A percentile compares a stretch with the other conserved stretches of the same genome.
Evolutionary conservation across 2,329 filamentous ascomycete genomes (phyloP).

Genomic region (Xylariaceae sp.): DNA sequence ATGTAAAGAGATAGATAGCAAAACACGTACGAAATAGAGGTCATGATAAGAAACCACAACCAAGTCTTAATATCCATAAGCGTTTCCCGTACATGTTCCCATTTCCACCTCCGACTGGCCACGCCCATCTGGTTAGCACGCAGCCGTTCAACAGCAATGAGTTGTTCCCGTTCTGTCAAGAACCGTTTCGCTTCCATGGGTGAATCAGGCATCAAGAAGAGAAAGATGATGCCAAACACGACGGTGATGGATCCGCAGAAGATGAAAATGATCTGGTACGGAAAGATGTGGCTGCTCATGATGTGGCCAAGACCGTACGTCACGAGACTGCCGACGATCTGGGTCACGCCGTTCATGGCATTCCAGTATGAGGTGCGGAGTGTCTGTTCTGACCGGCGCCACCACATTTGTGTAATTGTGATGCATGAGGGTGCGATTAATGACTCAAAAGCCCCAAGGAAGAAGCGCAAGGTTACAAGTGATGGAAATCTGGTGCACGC

Average conservation of each 20-base stretch:
- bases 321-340: constrained; percentile 52
- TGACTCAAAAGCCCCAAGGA: constrained; percentile 46
- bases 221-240: constrained; percentile 46
- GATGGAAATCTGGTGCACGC: constrained; percentile 45
- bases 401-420: constrained; percentile 54
- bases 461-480: constrained; percentile 41
- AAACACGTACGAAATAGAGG: constrained; percentile 57
- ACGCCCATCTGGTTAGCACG: constrained; percentile 73
- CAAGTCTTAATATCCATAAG: constrained; percentile 44
- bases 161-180: constrained; percentile 61
- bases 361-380: constrained; percentile 49
- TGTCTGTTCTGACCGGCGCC: constrained; percentile 48
- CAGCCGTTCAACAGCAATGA: constrained; percentile 67
- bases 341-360: constrained; percentile 52
- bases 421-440: constrained; percentile 49
- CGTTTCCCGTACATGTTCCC: constrained; percentile 56
- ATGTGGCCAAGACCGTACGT: constrained; percentile 51
- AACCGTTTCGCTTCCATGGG: constrained; percentile 56
- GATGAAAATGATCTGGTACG: constrained; percentile 52
- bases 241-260: constrained; percentile 50
- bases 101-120: constrained; percentile 66
- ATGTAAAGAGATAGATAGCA: constrained; percentile 48
- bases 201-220: constrained; percentile 60
- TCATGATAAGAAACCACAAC: constrained; percentile 57
- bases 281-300: constrained; percentile 37